Base-by-base conservation (phyloP, 805 yeast genomes). In the Nakazawaea laoshanensis region DNA sequence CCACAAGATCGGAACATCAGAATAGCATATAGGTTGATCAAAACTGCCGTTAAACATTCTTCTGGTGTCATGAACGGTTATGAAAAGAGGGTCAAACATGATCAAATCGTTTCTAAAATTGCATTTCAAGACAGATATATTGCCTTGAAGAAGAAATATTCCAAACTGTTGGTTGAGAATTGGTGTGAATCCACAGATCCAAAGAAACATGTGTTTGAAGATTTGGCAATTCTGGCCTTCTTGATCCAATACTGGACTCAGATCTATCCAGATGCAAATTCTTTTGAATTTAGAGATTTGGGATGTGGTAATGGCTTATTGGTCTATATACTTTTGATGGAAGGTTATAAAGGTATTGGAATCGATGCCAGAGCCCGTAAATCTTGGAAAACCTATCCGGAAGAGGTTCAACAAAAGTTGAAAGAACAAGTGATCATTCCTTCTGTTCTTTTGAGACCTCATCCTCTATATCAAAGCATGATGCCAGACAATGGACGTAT, bases 181-280 rank as follows among this genome's bases (percentile, higher is more conserved):
- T 89, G 97, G 97, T 75, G 68, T n/a, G 97, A 89, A 55, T 76
- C 79, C 19, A 89, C 97, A 2, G 96, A 89, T 55, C 96, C 96
- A 3, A 72, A 79, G 45, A 89, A 89, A 52, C 97, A 89, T 57
- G 96, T 89, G 0, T 89, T 88, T 59, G 97, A 89, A 61, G 97
- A 89, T 52, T 71, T 89, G 33, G 94, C 95, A 3, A 88, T 89
- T 44, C 96, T 96, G 1, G 95, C 96, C 0, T 89, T 89, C 45
- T 62, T 89, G 40, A 83, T 89, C 18, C 95, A 85, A 56, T 65
- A 84, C 22, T 89, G 97, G 97, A 55, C 55, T 6, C 60, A 66
- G 29, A 65, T 70, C 28, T 64, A 57, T 32, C 44, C 50, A 20
- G 52, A 49, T 21, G 57, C 61, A 25, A 45, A 50, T 4, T 58